These are phyloP conservation scores for Alternaria sp. DNA, from an alignment of 2,329 filamentous ascomycete genomes.

Conservation along the genomic window DNA sequence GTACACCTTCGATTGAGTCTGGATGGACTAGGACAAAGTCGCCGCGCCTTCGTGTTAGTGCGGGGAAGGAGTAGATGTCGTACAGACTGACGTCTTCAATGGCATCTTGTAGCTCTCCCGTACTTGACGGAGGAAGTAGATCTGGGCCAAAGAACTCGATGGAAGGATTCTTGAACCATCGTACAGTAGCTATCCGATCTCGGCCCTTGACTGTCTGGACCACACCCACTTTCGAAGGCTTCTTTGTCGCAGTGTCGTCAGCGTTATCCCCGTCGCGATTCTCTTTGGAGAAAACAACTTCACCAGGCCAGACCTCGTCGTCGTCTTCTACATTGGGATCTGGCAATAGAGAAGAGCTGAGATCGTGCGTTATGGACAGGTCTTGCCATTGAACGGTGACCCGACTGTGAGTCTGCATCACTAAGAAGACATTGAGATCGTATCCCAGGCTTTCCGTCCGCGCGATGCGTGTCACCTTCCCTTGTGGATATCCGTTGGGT, in stretches of 20 bases:
- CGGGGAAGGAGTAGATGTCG: slow-evolving; percentile 60
- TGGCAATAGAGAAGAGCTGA: slow-evolving; percentile 55
- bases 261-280: slow-evolving; percentile 20
- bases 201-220: slow-evolving; percentile 62
- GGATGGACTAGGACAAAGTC: slow-evolving; percentile 61
- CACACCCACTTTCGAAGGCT: slow-evolving; percentile 61
- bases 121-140: slow-evolving; percentile 52
- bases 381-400: slow-evolving; percentile 67
- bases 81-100: slow-evolving; percentile 64
- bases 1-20: slow-evolving; percentile 19
- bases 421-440: slow-evolving; percentile 64
- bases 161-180: slow-evolving; percentile 57
- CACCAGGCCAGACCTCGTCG: slow-evolving; percentile 64
- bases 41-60: slow-evolving; percentile 56
- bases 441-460: slow-evolving; percentile 59
- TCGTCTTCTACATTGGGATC: slow-evolving; percentile 61
- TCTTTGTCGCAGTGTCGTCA: slow-evolving; percentile 40
- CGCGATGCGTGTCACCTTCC: slow-evolving; percentile 54
- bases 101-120: slow-evolving; percentile 51
- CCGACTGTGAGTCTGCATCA: slow-evolving; percentile 57
- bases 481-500: slow-evolving; percentile 43
- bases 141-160: slow-evolving; percentile 43
- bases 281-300: slow-evolving; percentile 60
- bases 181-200: slow-evolving; percentile 63
- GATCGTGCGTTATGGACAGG: slow-evolving; percentile 56